Conservation (phyloP, 1,139 yeast species). For the Kodamaea derodonti region DNA sequence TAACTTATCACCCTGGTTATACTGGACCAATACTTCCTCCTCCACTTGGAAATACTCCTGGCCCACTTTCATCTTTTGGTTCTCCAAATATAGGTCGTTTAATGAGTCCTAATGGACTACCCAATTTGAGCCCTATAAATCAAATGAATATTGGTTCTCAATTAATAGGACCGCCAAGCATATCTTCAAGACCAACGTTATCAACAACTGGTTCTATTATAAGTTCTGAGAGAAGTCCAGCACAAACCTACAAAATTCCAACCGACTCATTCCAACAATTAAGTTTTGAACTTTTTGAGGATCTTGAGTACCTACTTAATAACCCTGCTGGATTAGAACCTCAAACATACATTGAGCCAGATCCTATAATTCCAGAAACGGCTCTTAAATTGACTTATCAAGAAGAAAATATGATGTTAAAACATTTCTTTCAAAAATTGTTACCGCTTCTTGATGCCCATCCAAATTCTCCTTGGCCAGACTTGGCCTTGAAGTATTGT, state of each 20-base stretch:
- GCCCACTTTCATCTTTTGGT: no score
- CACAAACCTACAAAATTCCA: constrained; percentile 7
- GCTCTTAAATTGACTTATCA: constrained; percentile 18
- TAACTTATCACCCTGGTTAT: no score
- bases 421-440: constrained; percentile 50
- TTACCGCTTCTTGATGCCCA: constrained; percentile 52
- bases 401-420: constrained; percentile 49
- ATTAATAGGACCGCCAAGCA: no score
- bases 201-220: no score
- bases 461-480: constrained; percentile 58
- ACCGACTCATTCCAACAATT: constrained; percentile 14
- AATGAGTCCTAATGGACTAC: no score
- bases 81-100: no score
- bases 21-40: no score
- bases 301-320: constrained; percentile 17
- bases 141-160: no score
- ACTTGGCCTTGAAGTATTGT: constrained; percentile 50
- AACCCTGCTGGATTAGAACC: background rate
- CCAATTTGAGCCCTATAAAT: no score
- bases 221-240: no score
- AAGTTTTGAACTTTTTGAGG: constrained; percentile 14
- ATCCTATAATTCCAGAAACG: background rate
- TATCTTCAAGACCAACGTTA: no score
- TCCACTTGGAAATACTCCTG: no score
- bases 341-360: background rate